phyloP scores from a whole-genome alignment of 768 basidiomycete genomes.

The Termitomyces sp. region DNA sequence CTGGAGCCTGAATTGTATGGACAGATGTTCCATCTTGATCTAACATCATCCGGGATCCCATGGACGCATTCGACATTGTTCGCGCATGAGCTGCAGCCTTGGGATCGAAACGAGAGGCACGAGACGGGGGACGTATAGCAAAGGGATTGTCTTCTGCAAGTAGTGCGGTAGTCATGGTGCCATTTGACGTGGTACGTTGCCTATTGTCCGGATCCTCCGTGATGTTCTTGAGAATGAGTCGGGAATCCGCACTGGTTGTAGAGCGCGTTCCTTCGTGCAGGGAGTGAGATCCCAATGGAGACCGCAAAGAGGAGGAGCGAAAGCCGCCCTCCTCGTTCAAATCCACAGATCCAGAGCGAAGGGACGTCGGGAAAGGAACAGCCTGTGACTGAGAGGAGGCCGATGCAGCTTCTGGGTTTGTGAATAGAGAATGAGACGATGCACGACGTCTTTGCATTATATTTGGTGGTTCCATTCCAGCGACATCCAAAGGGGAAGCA shows the following conservation, averaged over 20 bases:
- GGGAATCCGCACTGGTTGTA: conserved; percentile 45
- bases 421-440: conserved; percentile 44
- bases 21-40: conserved; percentile 48
- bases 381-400: conserved; percentile 29
- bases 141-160: conserved; percentile 59
- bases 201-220: conserved; percentile 18
- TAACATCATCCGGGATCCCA: conserved; percentile 58
- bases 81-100: conserved; percentile 56
- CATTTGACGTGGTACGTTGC: conserved; percentile 33
- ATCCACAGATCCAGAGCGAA: conserved; percentile 42
- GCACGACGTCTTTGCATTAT: conserved; percentile 44
- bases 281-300: conserved; percentile 12
- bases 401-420: conserved; percentile 21
- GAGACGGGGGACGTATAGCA: conserved; percentile 58
- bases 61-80: conserved; percentile 57
- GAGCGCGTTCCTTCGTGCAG: conserved; percentile 45
- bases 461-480: conserved; percentile 35
- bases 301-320: conserved; percentile 6
- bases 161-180: conserved; percentile 37
- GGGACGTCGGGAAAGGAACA: conserved; percentile 62
- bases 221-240: conserved; percentile 33
- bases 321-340: conserved; percentile 5
- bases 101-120: conserved; percentile 77
- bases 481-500: conserved; percentile 51
- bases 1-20: conserved; percentile 31